Percentiles rank a stretch among this genome's conserved stretches.
phyloP scores from a whole-genome alignment of 1,284 basidiomycete genomes.

The Pyrrhoderma lamaoense region DNA sequence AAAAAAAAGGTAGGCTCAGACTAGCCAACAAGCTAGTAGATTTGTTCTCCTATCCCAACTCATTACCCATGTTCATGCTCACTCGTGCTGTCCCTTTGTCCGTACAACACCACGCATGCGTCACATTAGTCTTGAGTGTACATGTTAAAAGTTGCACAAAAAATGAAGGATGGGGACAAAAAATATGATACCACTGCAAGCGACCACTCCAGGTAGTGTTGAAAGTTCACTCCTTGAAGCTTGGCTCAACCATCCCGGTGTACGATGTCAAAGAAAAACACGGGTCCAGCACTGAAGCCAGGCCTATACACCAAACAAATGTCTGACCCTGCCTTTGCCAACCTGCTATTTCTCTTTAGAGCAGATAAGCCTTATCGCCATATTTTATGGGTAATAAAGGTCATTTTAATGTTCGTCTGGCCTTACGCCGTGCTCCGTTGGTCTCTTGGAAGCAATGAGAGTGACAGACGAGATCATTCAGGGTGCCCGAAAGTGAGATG shows the following conservation, averaged over 20 bases:
- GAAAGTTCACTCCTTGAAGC: slow-evolving; percentile 24
- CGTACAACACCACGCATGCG: slow-evolving; percentile 36
- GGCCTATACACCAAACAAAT: neutral
- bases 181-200: slow-evolving; percentile 33
- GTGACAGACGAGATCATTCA: slow-evolving; percentile 30
- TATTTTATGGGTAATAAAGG: slow-evolving; percentile 24
- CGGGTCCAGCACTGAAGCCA: slow-evolving; percentile 19
- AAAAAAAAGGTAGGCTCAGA: slow-evolving; percentile 23
- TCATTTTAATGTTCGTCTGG: slow-evolving; percentile 33
- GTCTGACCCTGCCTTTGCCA: slow-evolving; percentile 40
- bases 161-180: slow-evolving; percentile 18
- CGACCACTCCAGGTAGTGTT: slow-evolving; percentile 29
- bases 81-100: slow-evolving; percentile 30
- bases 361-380: slow-evolving; percentile 23
- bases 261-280: too few relatives aligned
- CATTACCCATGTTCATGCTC: slow-evolving; percentile 11
- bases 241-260: slow-evolving; percentile 24
- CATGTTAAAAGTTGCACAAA: slow-evolving; percentile 28
- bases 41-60: slow-evolving; percentile 31
- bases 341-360: slow-evolving; percentile 25
- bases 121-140: slow-evolving; percentile 28
- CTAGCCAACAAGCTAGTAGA: slow-evolving; percentile 22
- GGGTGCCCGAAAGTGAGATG: slow-evolving; percentile 21
- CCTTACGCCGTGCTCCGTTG: slow-evolving; percentile 38
- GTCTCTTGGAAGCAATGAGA: slow-evolving; percentile 33